phyloP scores from a whole-genome alignment of 495 filamentous ascomycete genomes.

The Recurvomyces mirabilis region DNA sequence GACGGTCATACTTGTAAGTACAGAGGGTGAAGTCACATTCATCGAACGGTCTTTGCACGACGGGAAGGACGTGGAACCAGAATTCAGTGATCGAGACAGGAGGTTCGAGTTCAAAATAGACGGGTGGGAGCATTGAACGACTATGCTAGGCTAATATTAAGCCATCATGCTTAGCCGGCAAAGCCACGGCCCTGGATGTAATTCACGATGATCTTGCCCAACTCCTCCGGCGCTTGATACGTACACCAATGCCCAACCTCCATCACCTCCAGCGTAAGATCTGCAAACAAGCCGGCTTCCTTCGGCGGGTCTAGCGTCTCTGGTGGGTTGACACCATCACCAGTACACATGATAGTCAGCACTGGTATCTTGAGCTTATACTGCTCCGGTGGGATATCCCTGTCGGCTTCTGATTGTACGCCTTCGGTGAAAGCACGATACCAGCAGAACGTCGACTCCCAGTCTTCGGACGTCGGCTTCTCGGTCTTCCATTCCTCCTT shows the following conservation, averaged over 20 bases:
- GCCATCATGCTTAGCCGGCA: too few species aligned
- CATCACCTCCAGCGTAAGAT: slow-evolving; percentile 7
- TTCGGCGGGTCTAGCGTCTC: slow-evolving; percentile 5
- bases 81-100: slow-evolving; percentile 49
- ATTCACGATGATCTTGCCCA: too few species aligned
- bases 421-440: slow-evolving; percentile 7
- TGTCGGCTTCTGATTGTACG: slow-evolving; percentile 11
- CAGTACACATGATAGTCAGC: slow-evolving; percentile 7
- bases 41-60: slow-evolving; percentile 78
- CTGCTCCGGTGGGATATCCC: slow-evolving; percentile 4
- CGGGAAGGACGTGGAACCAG: slow-evolving; percentile 47
- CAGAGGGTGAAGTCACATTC: slow-evolving; percentile 64
- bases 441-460: slow-evolving; percentile 14
- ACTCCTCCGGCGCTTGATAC: too few species aligned
- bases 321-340: slow-evolving; percentile 9
- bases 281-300: slow-evolving; percentile 11
- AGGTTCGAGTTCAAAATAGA: slow-evolving; percentile 51
- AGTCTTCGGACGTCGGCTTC: not conserved
- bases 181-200: too few species aligned
- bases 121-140: slow-evolving; percentile 11
- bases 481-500: slow-evolving; percentile 2
- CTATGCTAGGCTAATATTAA: too few species aligned
- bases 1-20: slow-evolving; percentile 69
- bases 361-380: slow-evolving; percentile 6
- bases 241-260: slow-evolving; percentile 21